phyloP scores from a whole-genome alignment of 2,329 filamentous ascomycete species.

The Alternaria sp. region DNA sequence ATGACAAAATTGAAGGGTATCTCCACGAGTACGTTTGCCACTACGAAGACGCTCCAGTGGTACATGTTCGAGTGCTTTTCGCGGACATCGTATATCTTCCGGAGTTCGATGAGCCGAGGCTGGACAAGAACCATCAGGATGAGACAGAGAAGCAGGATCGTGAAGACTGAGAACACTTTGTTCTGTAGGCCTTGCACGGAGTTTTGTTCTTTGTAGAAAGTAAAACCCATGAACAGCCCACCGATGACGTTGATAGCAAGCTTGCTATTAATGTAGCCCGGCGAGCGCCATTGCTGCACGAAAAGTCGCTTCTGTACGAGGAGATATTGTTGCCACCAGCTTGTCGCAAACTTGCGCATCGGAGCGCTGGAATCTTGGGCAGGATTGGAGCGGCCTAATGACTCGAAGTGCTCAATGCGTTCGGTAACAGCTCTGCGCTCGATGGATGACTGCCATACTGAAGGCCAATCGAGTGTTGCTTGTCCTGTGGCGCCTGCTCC shows the following conservation, averaged over 20 bases:
- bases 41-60: slow-evolving; percentile 80
- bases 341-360: slow-evolving; percentile 46
- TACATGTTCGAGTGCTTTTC: slow-evolving; percentile 84
- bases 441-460: slow-evolving; percentile 15
- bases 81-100: slow-evolving; percentile 81
- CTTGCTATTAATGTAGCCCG: slow-evolving; percentile 86
- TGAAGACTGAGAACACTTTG: slow-evolving; percentile 82
- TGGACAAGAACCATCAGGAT: slow-evolving; percentile 73
- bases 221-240: slow-evolving; percentile 65
- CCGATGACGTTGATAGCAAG: slow-evolving; percentile 62
- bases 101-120: slow-evolving; percentile 81
- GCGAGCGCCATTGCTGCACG: slow-evolving; percentile 87
- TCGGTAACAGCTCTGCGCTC: slow-evolving; percentile 39
- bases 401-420: slow-evolving; percentile 62
- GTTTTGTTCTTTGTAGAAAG: slow-evolving; percentile 56
- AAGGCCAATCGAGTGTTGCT: slow-evolving; percentile 18
- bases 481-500: slow-evolving; percentile 7
- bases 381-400: neutral
- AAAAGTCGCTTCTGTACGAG: slow-evolving; percentile 77
- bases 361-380: neutral
- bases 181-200: slow-evolving; percentile 78
- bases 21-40: slow-evolving; percentile 81
- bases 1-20: slow-evolving; percentile 79
- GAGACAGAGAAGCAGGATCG: slow-evolving; percentile 76
- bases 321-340: slow-evolving; percentile 71